A percentile compares a stretch with the other conserved stretches of the same genome.
Evolutionary conservation across 352 stramenopile species (phyloP).

Genomic region (Phytopythium vexans): DNA sequence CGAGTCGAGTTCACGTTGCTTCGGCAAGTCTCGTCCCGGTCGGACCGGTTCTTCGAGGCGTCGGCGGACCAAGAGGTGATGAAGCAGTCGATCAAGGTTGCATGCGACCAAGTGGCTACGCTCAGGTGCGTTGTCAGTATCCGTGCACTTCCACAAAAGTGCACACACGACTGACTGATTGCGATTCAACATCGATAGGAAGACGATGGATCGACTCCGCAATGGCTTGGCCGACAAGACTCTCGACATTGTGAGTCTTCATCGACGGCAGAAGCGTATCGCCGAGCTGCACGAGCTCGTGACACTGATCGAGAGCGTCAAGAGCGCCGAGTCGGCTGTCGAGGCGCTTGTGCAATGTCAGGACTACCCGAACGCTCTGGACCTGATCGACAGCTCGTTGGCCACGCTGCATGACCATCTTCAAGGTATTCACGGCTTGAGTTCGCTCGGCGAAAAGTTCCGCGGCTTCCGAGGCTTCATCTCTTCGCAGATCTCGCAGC

Average conservation of each 20-base stretch:
- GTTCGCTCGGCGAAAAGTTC: constrained; percentile 72
- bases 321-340: constrained; percentile 76
- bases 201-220: constrained; percentile 80
- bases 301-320: constrained; percentile 83
- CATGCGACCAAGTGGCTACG: constrained; percentile 78
- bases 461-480: constrained; percentile 72
- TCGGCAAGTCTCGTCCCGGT: constrained; percentile 80
- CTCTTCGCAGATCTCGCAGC: constrained; percentile 69
- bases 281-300: constrained; percentile 79
- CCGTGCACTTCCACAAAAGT: neutral
- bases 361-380: constrained; percentile 76
- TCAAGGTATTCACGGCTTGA: constrained; percentile 75
- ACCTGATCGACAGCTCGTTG: constrained; percentile 76
- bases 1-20: constrained; percentile 84
- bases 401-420: constrained; percentile 64
- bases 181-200: constrained; percentile 18
- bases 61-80: constrained; percentile 84
- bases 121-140: constrained; percentile 42
- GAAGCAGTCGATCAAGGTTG: constrained; percentile 75
- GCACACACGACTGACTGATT: neutral
- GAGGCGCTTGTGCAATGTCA: constrained; percentile 83
- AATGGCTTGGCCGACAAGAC: constrained; percentile 82
- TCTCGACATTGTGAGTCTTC: constrained; percentile 84
- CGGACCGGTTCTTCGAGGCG: constrained; percentile 83
- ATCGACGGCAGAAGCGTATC: constrained; percentile 77